These are phyloP conservation scores for Phanerochaete sordida DNA, from an alignment of 768 basidiomycete genomes.

Conservation along the genomic window DNA sequence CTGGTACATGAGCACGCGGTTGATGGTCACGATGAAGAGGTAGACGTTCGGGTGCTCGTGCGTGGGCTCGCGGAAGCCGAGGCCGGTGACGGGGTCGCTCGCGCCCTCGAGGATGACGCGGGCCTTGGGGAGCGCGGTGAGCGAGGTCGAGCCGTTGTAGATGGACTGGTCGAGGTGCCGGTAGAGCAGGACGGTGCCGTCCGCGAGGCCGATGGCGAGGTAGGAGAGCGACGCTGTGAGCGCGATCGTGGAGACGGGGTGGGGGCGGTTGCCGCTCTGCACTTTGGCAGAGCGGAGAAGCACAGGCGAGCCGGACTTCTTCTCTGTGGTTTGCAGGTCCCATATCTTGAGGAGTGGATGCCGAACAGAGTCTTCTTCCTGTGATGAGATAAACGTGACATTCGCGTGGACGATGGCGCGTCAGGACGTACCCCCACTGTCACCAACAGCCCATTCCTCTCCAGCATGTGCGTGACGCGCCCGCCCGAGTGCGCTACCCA, in stretches of 20 bases:
- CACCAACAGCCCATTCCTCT: slow-evolving; percentile 77
- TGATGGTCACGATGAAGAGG: slow-evolving; percentile 88
- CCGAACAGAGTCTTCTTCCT: slow-evolving; percentile 75
- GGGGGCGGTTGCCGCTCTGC: slow-evolving; percentile 71
- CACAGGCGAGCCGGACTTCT: slow-evolving; percentile 55
- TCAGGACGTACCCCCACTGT: slow-evolving; percentile 73
- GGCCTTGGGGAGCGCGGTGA: slow-evolving; percentile 82
- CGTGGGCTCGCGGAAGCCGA: slow-evolving; percentile 77
- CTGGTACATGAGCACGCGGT: slow-evolving; percentile 72
- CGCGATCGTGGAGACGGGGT: slow-evolving; percentile 81
- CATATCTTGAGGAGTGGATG: slow-evolving; percentile 82
- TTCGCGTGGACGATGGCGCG: not conserved
- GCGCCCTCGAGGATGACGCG: slow-evolving; percentile 80
- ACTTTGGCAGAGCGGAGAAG: slow-evolving; percentile 76
- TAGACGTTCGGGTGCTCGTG: slow-evolving; percentile 36
- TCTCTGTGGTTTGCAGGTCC: slow-evolving; percentile 74
- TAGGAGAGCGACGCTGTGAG: slow-evolving; percentile 75
- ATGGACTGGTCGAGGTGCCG: slow-evolving; percentile 90
- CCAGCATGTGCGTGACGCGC: slow-evolving; percentile 83
- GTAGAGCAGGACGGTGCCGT: slow-evolving; percentile 90
- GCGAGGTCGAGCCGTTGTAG: slow-evolving; percentile 55
- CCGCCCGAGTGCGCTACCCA: slow-evolving; percentile 83
- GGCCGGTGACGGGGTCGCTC: slow-evolving; percentile 87
- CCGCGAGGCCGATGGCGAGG: slow-evolving; percentile 90
- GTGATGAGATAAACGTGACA: too few species aligned